Conservation (phyloP, 495 filamentous ascomycete species). For the Xylaria cubensis region DNA sequence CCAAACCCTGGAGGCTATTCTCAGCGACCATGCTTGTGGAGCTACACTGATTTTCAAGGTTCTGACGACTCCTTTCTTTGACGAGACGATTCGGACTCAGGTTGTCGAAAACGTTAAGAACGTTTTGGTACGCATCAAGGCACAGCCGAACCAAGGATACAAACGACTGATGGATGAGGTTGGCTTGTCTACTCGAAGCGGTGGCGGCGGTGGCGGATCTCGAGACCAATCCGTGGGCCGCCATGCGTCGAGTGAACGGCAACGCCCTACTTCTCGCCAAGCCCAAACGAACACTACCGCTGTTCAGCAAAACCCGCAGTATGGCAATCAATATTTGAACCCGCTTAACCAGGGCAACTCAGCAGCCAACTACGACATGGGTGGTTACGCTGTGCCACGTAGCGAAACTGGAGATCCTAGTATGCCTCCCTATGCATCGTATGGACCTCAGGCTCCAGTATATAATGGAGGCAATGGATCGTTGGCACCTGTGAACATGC, state of each 20-base stretch:
- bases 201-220: slow-evolving; percentile 46
- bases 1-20: slow-evolving; percentile 85
- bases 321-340: slow-evolving; percentile 52
- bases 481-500: slow-evolving; percentile 54
- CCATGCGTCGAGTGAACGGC: slow-evolving; percentile 50
- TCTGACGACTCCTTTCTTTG: slow-evolving; percentile 95
- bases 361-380: slow-evolving; percentile 52
- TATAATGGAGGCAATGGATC: slow-evolving; percentile 56
- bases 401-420: slow-evolving; percentile 64
- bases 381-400: slow-evolving; percentile 58
- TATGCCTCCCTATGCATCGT: slow-evolving; percentile 59
- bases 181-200: slow-evolving; percentile 70
- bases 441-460: slow-evolving; percentile 57
- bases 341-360: slow-evolving; percentile 43
- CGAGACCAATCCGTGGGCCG: slow-evolving; percentile 51
- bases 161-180: slow-evolving; percentile 99
- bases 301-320: slow-evolving; percentile 50
- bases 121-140: slow-evolving; percentile 88
- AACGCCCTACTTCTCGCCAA: slow-evolving; percentile 63
- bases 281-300: slow-evolving; percentile 51
- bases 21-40: slow-evolving; percentile 89
- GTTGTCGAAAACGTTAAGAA: slow-evolving; percentile 90
- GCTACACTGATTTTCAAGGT: slow-evolving; percentile 98
- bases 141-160: slow-evolving; percentile 92
- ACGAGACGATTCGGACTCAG: slow-evolving; percentile 85